Percentiles rank a stretch among this genome's conserved stretches.
These are phyloP conservation scores for Fagopyrum esculentum DNA, from an alignment of 148 eudicot species.

Conservation along the genomic window DNA sequence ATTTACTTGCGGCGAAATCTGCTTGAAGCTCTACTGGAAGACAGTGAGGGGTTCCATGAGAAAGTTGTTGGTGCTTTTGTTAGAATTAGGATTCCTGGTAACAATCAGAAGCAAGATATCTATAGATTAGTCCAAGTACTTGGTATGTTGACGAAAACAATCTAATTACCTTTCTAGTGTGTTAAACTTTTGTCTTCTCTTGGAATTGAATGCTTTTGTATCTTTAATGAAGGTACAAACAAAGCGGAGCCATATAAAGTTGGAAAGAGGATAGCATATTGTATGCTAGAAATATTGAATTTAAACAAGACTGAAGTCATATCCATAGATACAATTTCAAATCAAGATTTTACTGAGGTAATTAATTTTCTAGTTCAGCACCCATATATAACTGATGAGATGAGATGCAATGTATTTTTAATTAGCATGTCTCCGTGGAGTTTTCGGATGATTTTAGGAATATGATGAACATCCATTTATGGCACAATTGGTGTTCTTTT, in stretches of 20 bases:
- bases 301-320: slow-evolving; percentile 50
- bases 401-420: background rate
- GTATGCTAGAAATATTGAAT: slow-evolving; percentile 53
- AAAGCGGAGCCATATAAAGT: slow-evolving; percentile 54
- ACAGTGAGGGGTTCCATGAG: slow-evolving; percentile 53
- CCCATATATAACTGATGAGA: background rate
- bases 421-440: background rate
- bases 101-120: slow-evolving; percentile 79
- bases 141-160: slow-evolving; percentile 44
- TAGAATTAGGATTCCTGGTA: slow-evolving; percentile 89
- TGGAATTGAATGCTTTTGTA: background rate
- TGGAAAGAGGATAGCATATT: slow-evolving; percentile 38
- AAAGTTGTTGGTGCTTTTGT: slow-evolving; percentile 85
- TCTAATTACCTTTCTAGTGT: background rate
- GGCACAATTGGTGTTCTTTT: background rate
- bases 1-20: slow-evolving; percentile 75
- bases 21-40: slow-evolving; percentile 79
- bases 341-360: slow-evolving; percentile 66
- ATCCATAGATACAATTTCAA: slow-evolving; percentile 47
- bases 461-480: background rate
- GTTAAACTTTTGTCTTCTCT: background rate
- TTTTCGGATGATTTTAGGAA: background rate
- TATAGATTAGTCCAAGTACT: slow-evolving; percentile 94
- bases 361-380: slow-evolving; percentile 10
- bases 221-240: slow-evolving; percentile 15